Evolutionary conservation across 805 yeast species (phyloP), one percentile per base, ranked within the genome.

Genomic region (Saturnispora sanitii): DNA sequence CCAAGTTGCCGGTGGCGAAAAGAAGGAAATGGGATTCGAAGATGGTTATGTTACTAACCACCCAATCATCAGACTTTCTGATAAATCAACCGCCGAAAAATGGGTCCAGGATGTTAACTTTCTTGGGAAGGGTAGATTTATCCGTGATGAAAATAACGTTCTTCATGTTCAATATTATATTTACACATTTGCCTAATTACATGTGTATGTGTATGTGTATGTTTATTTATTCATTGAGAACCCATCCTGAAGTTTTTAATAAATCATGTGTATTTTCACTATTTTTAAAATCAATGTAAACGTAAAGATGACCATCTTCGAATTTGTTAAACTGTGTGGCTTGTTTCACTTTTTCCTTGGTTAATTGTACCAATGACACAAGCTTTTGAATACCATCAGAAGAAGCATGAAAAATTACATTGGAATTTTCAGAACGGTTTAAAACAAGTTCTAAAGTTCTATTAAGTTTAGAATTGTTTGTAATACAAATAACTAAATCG

Each of bases 61-160:
- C 51, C 79, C 80, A 18, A 54, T 51, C 12, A 60, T 74, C 47
- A 50, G 54, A 35, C 54, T 75, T 16, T 73, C 66, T 45, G 66
- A 61, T 12, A 57, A 53, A 18, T 64, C 66, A 29, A 66, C 60
- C 30, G 68, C 60, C 13, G 71, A 70, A 49, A 54, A 63, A 47
- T 78, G 85, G 85, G 68, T 69, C 15, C 47, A 60, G 33, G 53
- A 58, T 35, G 67, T 70, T 53, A 71, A 66, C 48, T 62, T 75
- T 42, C 37, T 75, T 18, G 84, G 81, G 17, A 73, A 68, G 53
- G 84, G 85, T 26, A 66, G 79, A 43, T 76, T 77, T 50, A 52
- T 70, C 36, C 65, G 78, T 49, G 72, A 70, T 45, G 62, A 55
- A 4, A 51, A 61, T 6, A 76, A 71, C 17, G 48, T 28, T 2